Base-by-base conservation (phyloP, 352 stramenopile genomes). In the Globisporangium polare region DNA sequence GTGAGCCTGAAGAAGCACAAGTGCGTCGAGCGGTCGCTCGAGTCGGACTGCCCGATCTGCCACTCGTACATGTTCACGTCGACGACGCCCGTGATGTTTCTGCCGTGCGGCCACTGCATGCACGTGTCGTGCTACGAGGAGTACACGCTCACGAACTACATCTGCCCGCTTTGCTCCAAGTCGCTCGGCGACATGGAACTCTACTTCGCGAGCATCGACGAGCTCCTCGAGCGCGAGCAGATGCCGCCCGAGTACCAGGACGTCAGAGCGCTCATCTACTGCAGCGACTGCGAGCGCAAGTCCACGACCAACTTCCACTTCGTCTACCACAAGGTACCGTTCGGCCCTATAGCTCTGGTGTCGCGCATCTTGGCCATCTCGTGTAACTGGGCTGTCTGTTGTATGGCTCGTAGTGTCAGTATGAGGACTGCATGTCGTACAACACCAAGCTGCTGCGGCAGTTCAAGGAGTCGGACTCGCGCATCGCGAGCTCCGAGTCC, bases 101-200 rank as follows among this genome's bases (percentile, higher is more conserved):
- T 98, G 12, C 90, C 92, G 35, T 99, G 95, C 56, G 95, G 95
- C 9, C 95, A 99, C 68, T 97, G 97, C 58, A 98, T 99, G 95
- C 95, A 99, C 73, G 75, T 98, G 22, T 89, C 86, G 29, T 99
- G 95, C 77, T 99, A 97, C 65, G 88, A 94, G 63, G 81, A 96
- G 68, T 98, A 98, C 66, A 94, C 93, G n/a, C 71, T 92, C 63
- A 94, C 85, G 37, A 94, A 97, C 63, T 98, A 98, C 65, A 98
- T 96, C 29, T 99, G 95, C 61, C 94, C 95, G 9, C 71, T 98
- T 1, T 99, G 95, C 63, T 97, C 92, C 54, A 97, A 98, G 69
- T 98, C 86, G 18, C 83, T 98, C 10, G 92, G 96, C 42, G 93
- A 99, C 64, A 98, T 98, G 94, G 86, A 83, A 37, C 62, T 89